Conservation (phyloP, 495 filamentous ascomycete species). For the Bathelium albidoporum region DNA sequence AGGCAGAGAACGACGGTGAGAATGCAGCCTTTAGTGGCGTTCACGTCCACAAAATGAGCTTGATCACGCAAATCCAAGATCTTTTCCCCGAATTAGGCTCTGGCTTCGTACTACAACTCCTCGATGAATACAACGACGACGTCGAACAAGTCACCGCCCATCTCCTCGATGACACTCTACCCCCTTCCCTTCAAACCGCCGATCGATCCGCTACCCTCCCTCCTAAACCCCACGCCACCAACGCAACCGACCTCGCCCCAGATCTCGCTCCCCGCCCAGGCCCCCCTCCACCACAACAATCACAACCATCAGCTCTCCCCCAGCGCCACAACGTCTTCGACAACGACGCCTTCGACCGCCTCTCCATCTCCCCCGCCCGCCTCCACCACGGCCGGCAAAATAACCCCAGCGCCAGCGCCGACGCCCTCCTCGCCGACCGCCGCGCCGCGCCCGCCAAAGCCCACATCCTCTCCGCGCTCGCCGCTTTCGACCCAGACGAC, state of each 20-base stretch:
- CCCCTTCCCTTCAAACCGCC: conserved; percentile 45
- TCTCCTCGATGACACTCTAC: conserved; percentile 73
- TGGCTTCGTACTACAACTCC: conserved; percentile 65
- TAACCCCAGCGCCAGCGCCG: conserved; percentile 52
- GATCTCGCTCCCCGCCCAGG: conserved; percentile 35
- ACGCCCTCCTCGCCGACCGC: conserved; percentile 45
- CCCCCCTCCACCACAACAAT: conserved; percentile 29
- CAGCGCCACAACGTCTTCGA: conserved; percentile 62
- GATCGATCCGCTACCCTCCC: conserved; percentile 46
- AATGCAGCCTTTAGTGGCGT: conserved; percentile 40
- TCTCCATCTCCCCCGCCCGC: conserved; percentile 48
- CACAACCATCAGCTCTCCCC: conserved; percentile 22
- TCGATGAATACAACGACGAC: conserved; percentile 69
- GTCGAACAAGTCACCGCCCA: conserved; percentile 72
- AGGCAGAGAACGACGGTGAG: conserved; percentile 38
- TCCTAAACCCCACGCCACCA: conserved; percentile 17
- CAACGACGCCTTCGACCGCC: conserved; percentile 69
- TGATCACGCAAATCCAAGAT: conserved; percentile 81
- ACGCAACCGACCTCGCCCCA: conserved; percentile 25
- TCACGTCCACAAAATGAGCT: conserved; percentile 70
- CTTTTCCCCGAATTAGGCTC: conserved; percentile 84
- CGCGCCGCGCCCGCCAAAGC: conserved; percentile 59
- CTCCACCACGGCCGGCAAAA: conserved; percentile 65
- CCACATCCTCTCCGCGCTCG: conserved; percentile 81
- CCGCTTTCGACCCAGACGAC: conserved; percentile 85